Evolutionary conservation across 2,329 filamentous ascomycete species (phyloP), one percentile per base, ranked within the genome.

Genomic region (Aotearoamyces nothofagi): DNA sequence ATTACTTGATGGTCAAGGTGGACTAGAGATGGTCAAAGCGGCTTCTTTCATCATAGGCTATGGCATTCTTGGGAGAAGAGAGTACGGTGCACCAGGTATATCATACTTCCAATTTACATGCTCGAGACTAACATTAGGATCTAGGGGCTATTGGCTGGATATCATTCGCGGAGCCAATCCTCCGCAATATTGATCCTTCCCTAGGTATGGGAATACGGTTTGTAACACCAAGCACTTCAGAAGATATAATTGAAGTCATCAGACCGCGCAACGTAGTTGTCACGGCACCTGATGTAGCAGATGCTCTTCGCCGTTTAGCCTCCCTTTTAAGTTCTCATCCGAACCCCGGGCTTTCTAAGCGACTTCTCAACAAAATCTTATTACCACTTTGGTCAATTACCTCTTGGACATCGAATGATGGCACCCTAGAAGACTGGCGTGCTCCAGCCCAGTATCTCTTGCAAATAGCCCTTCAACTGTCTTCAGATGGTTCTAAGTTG

Each of bases 31-130:
- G 31, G 60, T 60, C 26, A 69, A 61, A 43, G 69, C 63, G 8
- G 66, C 69, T 8, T 60, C 68, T 0, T 72, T 72, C 39, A 61
- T 77, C 11, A 70, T 77, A 36, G 69, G 69, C 2, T 76, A 69
- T 42, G 75, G 77, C 0, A 69, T 82, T 11, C 48, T 82, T 6
- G 75, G 72, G 3, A 68, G 64, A 33, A 74, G 62, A 41, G 57
- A 64, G 15, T 69, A 61, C 28, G 77, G 77, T 8, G 71, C 73
- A 5, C 74, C 73, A 27, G 72, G 71, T 52, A 56, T 39, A 38
- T 35, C 41, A 9, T 16, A 11, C 36, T 43, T 20, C 42, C 28
- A 11, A 9, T 39, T 27, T 26, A 38, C n/a, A 24, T 25, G 12
- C 27, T 41, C 33, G 36, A 24, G 37, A 3, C 6, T 33, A 14